Evolutionary conservation across 305 asterid species (phyloP), one percentile per base, ranked within the genome.

Genomic region (Fraxinus paxiana): DNA sequence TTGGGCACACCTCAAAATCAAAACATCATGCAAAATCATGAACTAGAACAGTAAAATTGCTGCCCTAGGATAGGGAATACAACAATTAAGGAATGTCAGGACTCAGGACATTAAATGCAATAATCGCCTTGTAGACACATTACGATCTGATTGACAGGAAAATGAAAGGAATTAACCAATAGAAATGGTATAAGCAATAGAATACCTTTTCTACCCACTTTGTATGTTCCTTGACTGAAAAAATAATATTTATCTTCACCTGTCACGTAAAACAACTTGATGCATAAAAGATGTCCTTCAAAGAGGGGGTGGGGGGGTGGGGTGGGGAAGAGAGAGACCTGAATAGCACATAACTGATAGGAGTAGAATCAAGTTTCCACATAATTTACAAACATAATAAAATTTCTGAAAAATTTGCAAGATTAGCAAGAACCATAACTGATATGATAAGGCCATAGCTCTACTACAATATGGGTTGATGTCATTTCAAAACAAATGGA

Each of bases 181-280:
- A 69, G 38, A 69, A 69, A 30, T 69, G 41, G 10, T 30, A 35
- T 17, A 9, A 65, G 51, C 67, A 22, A 74, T 28, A 13, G 15
- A 26, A 10, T 88, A 93, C 98, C 98, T 96, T 88, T 96, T 83
- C 98, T 93, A 56, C 98, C 99, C 76, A 90, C 97, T 91, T 90
- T 92, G 85, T 94, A 96, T n/a, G 93, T 85, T 79, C 99, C 99
- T 84, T 87, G 88, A 18, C 87, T 86, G 89, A 91, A 91, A 79
- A 96, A 89, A 87, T 92, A 91, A 83, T 92, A 96, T 79, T 84
- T 91, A 37, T 91, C 88, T 89, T 96, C 97, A 82, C 92, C 99
- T 92, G 96, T 38, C 75, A 86, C 22, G 83, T 73, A 67, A 80
- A 85, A 77, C 72, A 74, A 74, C 20, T 4, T 46, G 81, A 74